Conservation (phyloP, 139 green algal genomes). For the Micractinium sp. region DNA sequence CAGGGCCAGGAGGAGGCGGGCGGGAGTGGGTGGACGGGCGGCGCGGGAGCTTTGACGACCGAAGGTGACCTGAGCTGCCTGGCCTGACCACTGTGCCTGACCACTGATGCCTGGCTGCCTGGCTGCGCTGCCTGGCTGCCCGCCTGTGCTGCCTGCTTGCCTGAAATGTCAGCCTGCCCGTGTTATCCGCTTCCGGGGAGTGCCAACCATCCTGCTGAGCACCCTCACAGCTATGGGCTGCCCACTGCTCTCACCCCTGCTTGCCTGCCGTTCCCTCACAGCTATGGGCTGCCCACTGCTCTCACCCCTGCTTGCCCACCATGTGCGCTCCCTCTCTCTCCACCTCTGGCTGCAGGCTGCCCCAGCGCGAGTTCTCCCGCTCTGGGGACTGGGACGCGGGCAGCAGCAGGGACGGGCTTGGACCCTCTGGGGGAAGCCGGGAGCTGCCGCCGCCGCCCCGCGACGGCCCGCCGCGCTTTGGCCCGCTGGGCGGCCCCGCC, state of each 20-base stretch:
- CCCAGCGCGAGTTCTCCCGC: background rate
- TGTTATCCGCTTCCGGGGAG: background rate
- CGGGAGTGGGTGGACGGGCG: background rate
- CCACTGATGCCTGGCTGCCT: background rate
- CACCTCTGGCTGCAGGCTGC: background rate
- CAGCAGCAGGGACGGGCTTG: conserved; percentile 18
- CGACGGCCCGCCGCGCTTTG: conserved; percentile 16
- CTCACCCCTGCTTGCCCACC: too few relatives aligned
- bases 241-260: background rate
- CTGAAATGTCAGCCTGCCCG: too few relatives aligned
- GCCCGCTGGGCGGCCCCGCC: background rate
- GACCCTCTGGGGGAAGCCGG: background rate
- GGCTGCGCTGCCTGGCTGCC: conserved; percentile 2
- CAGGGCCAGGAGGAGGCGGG: background rate
- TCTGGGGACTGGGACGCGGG: background rate
- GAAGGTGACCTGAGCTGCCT: background rate
- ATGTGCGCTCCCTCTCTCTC: background rate
- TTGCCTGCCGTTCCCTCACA: background rate
- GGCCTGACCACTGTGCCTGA: background rate
- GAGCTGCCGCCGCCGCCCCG: background rate
- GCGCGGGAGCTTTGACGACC: conserved; percentile 21
- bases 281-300: background rate
- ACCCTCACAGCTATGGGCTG: background rate
- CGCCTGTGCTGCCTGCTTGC: background rate
- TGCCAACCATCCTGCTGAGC: background rate